Evolutionary conservation across 139 green algal species (phyloP), one percentile per base, ranked within the genome.

Genomic region (Spirogloea muscicola): DNA sequence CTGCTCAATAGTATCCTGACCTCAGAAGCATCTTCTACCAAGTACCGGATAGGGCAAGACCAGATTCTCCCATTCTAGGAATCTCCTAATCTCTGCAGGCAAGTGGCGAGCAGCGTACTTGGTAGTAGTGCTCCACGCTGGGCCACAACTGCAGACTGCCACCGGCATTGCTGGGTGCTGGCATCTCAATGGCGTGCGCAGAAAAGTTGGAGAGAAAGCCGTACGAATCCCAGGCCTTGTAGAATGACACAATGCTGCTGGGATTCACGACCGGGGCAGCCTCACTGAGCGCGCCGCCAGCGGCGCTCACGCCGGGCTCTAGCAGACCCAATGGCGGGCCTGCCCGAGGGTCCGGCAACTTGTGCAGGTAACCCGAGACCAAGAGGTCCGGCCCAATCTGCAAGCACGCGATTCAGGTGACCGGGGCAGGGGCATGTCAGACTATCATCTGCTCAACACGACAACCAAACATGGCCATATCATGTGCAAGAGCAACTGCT

Each of bases 121-220:
- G 74, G 79, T 95, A 95, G 65, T 87, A 98, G 62, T 98, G 93
- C 86, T 98, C 94, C 18, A 93, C 84, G 3, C 69, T 90, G 10
- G 40, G 48, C 90, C 90, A 98, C 46, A 61, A 9, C 59, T 39
- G 7, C 55, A 52, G 18, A 1, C 29, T 2, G 10, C 57, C 34
- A 38, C 36, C 33, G 6, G 39, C 2, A 52, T 1, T 46, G 36
- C 33, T 16, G 21, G 18, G 41, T 13, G 18, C 13, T 0, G 89
- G 84, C 85, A 98, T 87, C 25, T 2, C 5, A 58, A 98, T 90
- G 21, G 89, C 69, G 82, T 98, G 91, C 3, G 90, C 85, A 0
- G 90, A 95, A 82, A 98, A 99, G 85, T 99, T 99, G 51, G 81
- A 91, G 16, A 99, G 81, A 25, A 86, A 84, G 21, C 94, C 94